Conservation (phyloP, 1,284 basidiomycete species). For the Gymnopus androsaceus region DNA sequence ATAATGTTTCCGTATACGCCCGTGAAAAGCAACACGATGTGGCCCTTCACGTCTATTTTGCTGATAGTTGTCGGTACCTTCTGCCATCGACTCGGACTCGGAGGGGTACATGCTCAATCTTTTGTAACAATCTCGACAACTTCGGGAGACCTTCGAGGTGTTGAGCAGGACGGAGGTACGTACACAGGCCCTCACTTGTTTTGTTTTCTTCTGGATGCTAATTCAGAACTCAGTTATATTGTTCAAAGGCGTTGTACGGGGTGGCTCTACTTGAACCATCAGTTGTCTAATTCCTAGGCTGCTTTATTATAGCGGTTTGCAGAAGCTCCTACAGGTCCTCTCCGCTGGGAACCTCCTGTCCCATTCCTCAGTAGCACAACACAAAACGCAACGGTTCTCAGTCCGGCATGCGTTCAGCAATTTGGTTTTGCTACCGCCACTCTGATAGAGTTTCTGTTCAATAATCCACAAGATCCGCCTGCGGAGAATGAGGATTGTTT, state of each 20-base stretch:
- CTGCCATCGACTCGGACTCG: too few relatives aligned
- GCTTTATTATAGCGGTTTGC: conserved; percentile 16
- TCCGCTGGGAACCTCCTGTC: conserved; percentile 19
- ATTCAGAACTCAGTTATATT: conserved; percentile 9
- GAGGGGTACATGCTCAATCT: too few relatives aligned
- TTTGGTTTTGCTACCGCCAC: conserved; percentile 12
- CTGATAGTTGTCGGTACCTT: too few relatives aligned
- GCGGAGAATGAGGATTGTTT: conserved; percentile 21
- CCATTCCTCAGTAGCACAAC: conserved; percentile 9
- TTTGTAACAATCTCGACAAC: too few relatives aligned
- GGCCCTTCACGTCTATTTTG: too few relatives aligned
- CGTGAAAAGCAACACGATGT: too few relatives aligned
- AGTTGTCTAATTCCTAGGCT: background rate
- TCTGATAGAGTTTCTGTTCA: conserved; percentile 14
- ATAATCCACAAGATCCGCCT: conserved; percentile 16
- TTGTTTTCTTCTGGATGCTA: background rate
- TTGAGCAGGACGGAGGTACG: conserved; percentile 7
- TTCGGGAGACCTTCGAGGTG: too few relatives aligned
- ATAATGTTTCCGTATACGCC: too few relatives aligned
- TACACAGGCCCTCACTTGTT: too few relatives aligned
- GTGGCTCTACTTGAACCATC: background rate
- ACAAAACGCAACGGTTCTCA: conserved; percentile 15
- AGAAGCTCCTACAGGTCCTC: conserved; percentile 12
- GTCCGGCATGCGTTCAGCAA: conserved; percentile 21
- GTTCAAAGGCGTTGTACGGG: conserved; percentile 22